These are phyloP conservation scores for Murraya paniculata DNA, from an alignment of 345 rosid species.

Conservation along the genomic window DNA sequence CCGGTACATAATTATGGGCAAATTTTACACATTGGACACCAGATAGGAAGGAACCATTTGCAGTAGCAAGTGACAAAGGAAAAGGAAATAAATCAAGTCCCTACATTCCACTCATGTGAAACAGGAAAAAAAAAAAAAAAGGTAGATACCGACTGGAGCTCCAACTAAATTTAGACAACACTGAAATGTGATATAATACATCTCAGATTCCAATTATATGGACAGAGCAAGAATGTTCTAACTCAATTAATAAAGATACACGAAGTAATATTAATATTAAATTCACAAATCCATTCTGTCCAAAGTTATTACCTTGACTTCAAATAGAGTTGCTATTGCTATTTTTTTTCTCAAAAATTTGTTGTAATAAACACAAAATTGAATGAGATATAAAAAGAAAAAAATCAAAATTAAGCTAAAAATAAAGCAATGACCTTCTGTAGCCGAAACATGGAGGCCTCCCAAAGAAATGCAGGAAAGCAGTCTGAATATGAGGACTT, in stretches of 20 bases:
- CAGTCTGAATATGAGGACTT: conserved; percentile 83
- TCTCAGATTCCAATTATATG: not conserved
- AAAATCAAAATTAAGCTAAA: not conserved
- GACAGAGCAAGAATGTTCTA: not conserved
- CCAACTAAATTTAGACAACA: no score
- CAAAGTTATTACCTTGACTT: not conserved
- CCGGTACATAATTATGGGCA: not conserved
- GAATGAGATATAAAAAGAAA: not conserved
- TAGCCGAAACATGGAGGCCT: conserved; percentile 75
- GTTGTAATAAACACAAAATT: not conserved
- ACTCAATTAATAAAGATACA: not conserved
- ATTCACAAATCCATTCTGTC: not conserved
- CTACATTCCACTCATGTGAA: not conserved
- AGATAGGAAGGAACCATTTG: not conserved
- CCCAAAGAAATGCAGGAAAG: conserved; percentile 62
- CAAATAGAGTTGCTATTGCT: not conserved
- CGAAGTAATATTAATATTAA: not conserved
- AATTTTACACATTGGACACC: not conserved
- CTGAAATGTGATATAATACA: not conserved
- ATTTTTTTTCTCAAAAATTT: not conserved
- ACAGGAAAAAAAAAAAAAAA: no score
- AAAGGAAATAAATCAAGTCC: not conserved
- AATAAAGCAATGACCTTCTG: conserved; percentile 40
- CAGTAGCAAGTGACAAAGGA: not conserved
- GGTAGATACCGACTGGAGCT: no score